Conservation (phyloP, 768 basidiomycete species). For the Lentinula edodes region DNA sequence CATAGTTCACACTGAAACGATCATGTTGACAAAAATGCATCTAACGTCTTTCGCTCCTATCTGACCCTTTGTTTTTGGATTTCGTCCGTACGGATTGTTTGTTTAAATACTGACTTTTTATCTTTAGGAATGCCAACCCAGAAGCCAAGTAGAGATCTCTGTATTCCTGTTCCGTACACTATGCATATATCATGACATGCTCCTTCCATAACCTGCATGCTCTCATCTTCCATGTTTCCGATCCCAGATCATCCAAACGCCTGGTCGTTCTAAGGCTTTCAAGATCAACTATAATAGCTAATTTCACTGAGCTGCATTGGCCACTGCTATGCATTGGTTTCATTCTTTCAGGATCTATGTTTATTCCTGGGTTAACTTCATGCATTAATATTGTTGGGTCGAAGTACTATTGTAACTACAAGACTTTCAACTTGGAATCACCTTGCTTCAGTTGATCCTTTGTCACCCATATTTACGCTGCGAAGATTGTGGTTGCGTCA, state of each 20-base stretch:
- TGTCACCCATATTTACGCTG: too few relatives aligned
- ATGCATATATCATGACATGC: not conserved
- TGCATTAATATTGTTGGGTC: too few relatives aligned
- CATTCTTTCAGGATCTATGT: too few relatives aligned
- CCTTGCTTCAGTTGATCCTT: too few relatives aligned
- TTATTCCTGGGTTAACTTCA: too few relatives aligned
- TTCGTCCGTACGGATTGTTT: not conserved
- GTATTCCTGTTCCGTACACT: not conserved
- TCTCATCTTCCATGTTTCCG: not conserved
- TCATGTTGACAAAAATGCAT: conserved; percentile 81
- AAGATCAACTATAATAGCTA: too few relatives aligned
- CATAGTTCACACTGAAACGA: conserved; percentile 98
- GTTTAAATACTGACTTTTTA: not conserved
- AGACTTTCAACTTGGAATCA: too few relatives aligned
- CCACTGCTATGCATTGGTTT: too few relatives aligned
- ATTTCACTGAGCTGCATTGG: too few relatives aligned
- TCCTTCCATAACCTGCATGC: not conserved
- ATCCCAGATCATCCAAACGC: not conserved
- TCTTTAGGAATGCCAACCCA: conserved; percentile 1
- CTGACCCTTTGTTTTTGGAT: conserved; percentile 47
- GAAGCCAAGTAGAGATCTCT: conserved; percentile 5
- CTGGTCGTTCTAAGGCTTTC: too few relatives aligned
- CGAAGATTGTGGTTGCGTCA: too few relatives aligned
- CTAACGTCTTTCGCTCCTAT: conserved; percentile 99
- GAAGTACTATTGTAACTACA: too few relatives aligned